These are phyloP conservation scores for Herpotrichia juniperi DNA, from an alignment of 2,329 filamentous ascomycete species.

Conservation along the genomic window DNA sequence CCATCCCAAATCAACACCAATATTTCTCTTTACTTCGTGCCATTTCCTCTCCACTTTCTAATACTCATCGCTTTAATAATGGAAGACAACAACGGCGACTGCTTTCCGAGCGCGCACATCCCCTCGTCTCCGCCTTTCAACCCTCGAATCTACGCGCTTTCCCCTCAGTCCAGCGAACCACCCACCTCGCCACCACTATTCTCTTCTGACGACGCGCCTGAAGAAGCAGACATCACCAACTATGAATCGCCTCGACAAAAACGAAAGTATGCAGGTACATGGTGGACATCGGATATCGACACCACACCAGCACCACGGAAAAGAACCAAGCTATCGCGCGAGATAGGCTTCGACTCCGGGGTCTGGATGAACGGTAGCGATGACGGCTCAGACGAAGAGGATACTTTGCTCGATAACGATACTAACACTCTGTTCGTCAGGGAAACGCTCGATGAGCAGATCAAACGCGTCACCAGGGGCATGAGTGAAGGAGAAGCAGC, in stretches of 20 bases:
- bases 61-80: background rate
- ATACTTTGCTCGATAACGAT: constrained; percentile 22
- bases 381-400: constrained; percentile 5
- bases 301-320: constrained; percentile 17
- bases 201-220: constrained; percentile 39
- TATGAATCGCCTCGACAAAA: constrained; percentile 41
- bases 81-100: background rate
- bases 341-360: constrained; percentile 35
- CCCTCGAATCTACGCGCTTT: constrained; percentile 18
- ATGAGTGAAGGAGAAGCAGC: constrained; percentile 5
- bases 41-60: background rate
- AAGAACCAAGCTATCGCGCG: constrained; percentile 37
- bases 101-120: background rate
- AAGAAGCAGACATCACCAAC: constrained; percentile 35
- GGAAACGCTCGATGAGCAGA: background rate
- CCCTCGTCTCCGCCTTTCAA: constrained; percentile 34
- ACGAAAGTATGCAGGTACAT: constrained; percentile 38
- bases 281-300: constrained; percentile 31
- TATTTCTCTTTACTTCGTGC: background rate
- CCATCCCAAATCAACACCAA: background rate
- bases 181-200: constrained; percentile 29
- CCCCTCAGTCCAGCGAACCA: constrained; percentile 38
- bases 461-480: constrained; percentile 4
- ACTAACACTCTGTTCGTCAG: background rate
- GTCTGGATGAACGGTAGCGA: constrained; percentile 34